These are phyloP conservation scores for Paxillus involutus DNA, from an alignment of 768 basidiomycete genomes.

Conservation along the genomic window DNA sequence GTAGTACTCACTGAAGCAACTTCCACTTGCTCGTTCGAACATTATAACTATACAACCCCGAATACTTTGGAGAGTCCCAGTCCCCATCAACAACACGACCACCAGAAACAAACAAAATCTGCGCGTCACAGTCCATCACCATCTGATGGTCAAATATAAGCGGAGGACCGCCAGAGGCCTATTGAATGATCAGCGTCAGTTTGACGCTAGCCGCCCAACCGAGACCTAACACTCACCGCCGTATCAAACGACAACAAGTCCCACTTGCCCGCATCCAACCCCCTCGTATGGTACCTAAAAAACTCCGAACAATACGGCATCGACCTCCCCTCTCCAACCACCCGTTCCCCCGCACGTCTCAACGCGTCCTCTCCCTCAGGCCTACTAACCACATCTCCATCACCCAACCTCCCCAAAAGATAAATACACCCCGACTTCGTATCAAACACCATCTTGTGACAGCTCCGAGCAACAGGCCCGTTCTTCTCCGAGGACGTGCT, in stretches of 20 bases:
- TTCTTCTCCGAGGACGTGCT: constrained; percentile 55
- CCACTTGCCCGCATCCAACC: constrained; percentile 66
- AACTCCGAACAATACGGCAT: constrained; percentile 62
- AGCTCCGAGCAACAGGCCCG: constrained; percentile 70
- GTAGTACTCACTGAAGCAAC: constrained; percentile 55
- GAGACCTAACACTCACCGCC: constrained; percentile 42
- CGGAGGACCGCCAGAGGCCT: constrained; percentile 70
- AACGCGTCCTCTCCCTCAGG: constrained; percentile 35
- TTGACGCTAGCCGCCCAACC: not conserved
- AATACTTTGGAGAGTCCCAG: constrained; percentile 58
- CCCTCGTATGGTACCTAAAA: constrained; percentile 71
- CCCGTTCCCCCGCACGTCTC: constrained; percentile 26
- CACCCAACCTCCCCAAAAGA: constrained; percentile 66
- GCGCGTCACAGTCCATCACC: constrained; percentile 68
- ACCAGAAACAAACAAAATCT: constrained; percentile 75
- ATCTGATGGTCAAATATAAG: constrained; percentile 82
- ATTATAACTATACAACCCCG: constrained; percentile 74
- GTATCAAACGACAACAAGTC: constrained; percentile 68
- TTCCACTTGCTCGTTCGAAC: constrained; percentile 67
- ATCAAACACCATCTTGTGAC: constrained; percentile 84
- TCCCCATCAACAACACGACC: constrained; percentile 71
- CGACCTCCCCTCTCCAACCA: constrained; percentile 8
- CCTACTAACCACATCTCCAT: constrained; percentile 44
- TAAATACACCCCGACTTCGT: constrained; percentile 69
- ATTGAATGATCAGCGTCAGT: not conserved